A percentile compares a stretch with the other conserved stretches of the same genome.
Conservation (phyloP, 108 stramenopile genomes). For the Parietichytrium sp. region DNA sequence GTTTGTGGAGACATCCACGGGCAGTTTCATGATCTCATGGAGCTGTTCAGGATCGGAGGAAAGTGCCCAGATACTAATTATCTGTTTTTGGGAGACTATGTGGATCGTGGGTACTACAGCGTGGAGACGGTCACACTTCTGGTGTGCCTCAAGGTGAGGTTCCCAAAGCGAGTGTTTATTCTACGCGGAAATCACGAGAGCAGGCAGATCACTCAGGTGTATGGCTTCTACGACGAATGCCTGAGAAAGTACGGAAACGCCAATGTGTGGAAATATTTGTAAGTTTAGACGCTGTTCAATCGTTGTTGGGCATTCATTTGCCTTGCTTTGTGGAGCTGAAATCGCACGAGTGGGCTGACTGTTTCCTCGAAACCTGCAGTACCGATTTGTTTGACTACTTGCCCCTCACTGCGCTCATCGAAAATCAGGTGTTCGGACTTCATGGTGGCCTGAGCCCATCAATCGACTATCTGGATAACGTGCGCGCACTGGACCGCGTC, state of each 20-base stretch:
- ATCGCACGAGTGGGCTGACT: too few species aligned
- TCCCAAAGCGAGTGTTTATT: conserved; percentile 85
- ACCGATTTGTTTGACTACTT: conserved; percentile 94
- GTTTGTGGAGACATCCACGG: conserved; percentile 69
- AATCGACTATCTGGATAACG: conserved; percentile 84
- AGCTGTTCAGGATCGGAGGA: conserved; percentile 60
- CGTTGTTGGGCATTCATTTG: too few species aligned
- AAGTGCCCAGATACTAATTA: conserved; percentile 66
- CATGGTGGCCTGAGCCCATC: conserved; percentile 92
- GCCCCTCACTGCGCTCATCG: conserved; percentile 88
- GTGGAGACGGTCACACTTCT: conserved; percentile 92
- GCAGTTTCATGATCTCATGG: conserved; percentile 53
- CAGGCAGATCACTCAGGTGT: conserved; percentile 92
- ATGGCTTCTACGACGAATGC: conserved; percentile 99
- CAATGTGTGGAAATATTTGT: conserved; percentile 96
- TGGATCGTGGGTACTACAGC: conserved; percentile 90
- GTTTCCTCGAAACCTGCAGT: too few species aligned
- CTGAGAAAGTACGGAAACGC: conserved; percentile 94
- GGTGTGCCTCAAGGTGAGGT: conserved; percentile 90
- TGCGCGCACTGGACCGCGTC: conserved; percentile 88
- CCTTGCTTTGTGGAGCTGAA: too few species aligned
- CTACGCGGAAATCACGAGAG: conserved; percentile 90
- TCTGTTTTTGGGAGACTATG: conserved; percentile 98
- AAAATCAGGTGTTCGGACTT: conserved; percentile 83
- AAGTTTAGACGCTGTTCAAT: conserved; percentile 90